Base-by-base conservation (phyloP, 345 rosid genomes). In the Citrus australasica region DNA sequence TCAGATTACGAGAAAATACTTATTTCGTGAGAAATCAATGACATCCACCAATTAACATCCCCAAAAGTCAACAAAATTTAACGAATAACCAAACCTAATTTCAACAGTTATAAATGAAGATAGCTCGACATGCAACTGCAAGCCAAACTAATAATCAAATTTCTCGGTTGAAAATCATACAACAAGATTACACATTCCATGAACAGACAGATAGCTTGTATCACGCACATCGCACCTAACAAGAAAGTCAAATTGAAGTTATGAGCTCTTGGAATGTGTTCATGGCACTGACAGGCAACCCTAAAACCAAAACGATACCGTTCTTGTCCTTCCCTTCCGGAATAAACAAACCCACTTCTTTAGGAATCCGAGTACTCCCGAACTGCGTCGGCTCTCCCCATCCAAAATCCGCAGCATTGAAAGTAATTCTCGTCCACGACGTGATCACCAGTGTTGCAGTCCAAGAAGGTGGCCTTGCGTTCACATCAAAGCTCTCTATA, bases 381-480 rank as follows among this genome's bases (percentile, higher is more conserved):
- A 76, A 79, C 58, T 83, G 77, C n/a, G 62, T 60, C 60, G 85
- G 78, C 74, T 71, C 76, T 2, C 80, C 85, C 82, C 80, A 79
- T 61, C 82, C 85, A 24, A 82, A 82, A 78, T 82, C 14, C 0
- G 77, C 42, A 14, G 37, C 3, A 35, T 71, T 77, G 51, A 61
- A 69, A 1, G 79, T 63, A 64, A 82, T 63, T 68, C 82, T 69
- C 1, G 82, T 74, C 85, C 85, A 79, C 4, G 85, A 79, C 65
- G 80, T 76, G 53, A 82, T 76, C 75, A 66, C 65, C 11, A 79
- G 37, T 5, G 85, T 79, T 48, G 77, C 78, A 32, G 38, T 76
- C 6, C 38, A 71, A 48, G 82, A 37, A 51, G 79, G 75, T 25
- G 42, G 79, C 7, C 60, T 73, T 63, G 51, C 67, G 40, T 75